Percentiles rank a stretch among this genome's conserved stretches.
Evolutionary conservation across 2,329 filamentous ascomycete species (phyloP).

Genomic region (Venturia aucupariae): DNA sequence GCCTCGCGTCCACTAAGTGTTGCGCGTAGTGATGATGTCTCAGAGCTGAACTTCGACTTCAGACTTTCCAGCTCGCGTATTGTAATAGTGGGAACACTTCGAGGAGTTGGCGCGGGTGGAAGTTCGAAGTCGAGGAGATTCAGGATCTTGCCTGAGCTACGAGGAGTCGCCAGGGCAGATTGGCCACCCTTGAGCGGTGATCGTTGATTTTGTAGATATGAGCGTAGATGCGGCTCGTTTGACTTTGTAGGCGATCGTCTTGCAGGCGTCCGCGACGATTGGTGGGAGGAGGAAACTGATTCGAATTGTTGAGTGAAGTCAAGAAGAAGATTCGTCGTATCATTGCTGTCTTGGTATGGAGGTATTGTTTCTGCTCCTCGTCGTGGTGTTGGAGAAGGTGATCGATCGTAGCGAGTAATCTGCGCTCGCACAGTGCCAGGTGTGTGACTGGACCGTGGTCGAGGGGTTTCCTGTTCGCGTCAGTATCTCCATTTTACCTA

Average conservation of each 20-base stretch:
- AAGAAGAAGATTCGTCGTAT: constrained; percentile 69
- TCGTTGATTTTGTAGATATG: constrained; percentile 32
- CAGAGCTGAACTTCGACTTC: constrained; percentile 82
- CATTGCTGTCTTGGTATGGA: constrained; percentile 34
- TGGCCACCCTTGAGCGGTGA: constrained; percentile 32
- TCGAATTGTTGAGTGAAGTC: constrained; percentile 74
- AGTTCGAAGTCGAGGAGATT: constrained; percentile 86
- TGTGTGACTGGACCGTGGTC: constrained; percentile 33
- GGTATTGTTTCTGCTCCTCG: constrained; percentile 32
- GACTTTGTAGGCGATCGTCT: constrained; percentile 36
- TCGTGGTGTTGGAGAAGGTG: constrained; percentile 45
- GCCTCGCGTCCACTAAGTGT: constrained; percentile 88
- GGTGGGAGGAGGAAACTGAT: constrained; percentile 25
- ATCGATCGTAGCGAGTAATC: constrained; percentile 27
- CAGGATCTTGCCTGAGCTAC: constrained; percentile 43
- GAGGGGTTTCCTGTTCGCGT: constrained; percentile 24
- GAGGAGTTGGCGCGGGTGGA: constrained; percentile 83
- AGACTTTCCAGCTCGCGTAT: constrained; percentile 86
- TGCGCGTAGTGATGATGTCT: constrained; percentile 90
- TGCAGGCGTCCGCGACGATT: constrained; percentile 5
- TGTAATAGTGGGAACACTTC: constrained; percentile 83
- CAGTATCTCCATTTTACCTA: neutral
- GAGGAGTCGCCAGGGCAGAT: constrained; percentile 37
- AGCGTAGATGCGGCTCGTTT: constrained; percentile 38
- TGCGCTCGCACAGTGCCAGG: constrained; percentile 41